Base-by-base conservation (phyloP, 805 yeast species). In the Wickerhamomyces rabaulensis region DNA sequence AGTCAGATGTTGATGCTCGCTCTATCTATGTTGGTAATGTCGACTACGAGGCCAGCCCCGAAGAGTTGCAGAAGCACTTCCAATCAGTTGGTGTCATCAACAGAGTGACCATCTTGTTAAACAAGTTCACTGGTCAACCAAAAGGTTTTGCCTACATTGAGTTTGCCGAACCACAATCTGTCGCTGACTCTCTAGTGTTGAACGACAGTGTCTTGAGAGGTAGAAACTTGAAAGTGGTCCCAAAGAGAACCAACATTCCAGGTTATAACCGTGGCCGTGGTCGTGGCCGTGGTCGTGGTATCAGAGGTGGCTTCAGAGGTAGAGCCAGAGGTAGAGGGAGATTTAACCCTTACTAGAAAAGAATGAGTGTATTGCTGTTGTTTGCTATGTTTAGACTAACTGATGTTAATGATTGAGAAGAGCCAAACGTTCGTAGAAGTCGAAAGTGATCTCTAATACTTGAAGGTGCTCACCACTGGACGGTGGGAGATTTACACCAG, bases 111-210 rank as follows among this genome's bases (percentile, higher is more conserved):
- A 87, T 89, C 41, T 67, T 84, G 63, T 71, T 78, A 47, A 87
- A 88, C 66, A 84, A 82, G 63, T 65, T 69, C 55, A 81, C 94
- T 0, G 95, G 95, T 7, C 83, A 78, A 52, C 94, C 96, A 39
- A 84, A 84, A 65, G 96, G 96, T 1, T 87, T 75, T 67, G 96
- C 96, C 2, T 89, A 87, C 63, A 75, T 89, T 51, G 96, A 89
- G 63, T 89, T 87, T 60, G 76, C 81, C n/a, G 85, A 78, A 57
- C 75, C 79, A 12, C 72, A 74, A n/a, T 71, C 75, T 12, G 90
- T 87, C 7, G 69, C 76, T 17, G 72, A 75, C 50, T 95, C 95
- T 1, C 70, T 87, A 38, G 69, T 73, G 15, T 68, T 84, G 51
- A 80, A 87, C 57, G 92, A 84, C 26, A 69, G 83, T 1, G 67